Evolutionary conservation across 225 moss, liverwort and hornwort species (phyloP).

Genomic region (Marchantia paleacea): DNA sequence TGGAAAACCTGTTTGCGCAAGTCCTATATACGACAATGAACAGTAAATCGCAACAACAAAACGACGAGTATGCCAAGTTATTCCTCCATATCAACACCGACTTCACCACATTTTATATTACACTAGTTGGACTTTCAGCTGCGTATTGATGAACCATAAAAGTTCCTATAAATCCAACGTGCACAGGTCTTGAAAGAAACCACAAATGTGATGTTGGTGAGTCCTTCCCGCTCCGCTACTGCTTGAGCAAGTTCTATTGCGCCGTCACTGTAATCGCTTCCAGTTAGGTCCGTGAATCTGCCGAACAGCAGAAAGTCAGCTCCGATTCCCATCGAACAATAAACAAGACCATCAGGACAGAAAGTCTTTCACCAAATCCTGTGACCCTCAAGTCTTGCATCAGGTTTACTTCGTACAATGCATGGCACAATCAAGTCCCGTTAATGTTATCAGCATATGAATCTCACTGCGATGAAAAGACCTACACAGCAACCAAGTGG

Average conservation of each 20-base stretch:
- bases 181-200: conserved; percentile 37
- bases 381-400: neutral
- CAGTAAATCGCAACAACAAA: neutral
- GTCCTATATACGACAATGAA: too few relatives aligned
- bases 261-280: conserved; percentile 84
- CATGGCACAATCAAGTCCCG: neutral
- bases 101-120: neutral
- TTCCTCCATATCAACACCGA: neutral
- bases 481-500: neutral
- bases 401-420: neutral
- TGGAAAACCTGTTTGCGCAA: too few relatives aligned
- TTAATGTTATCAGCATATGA: neutral
- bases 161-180: neutral
- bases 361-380: too few relatives aligned
- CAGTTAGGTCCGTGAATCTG: conserved; percentile 86
- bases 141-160: neutral
- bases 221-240: conserved; percentile 64
- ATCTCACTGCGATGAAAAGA: neutral
- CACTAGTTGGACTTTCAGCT: neutral
- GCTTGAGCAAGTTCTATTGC: conserved; percentile 86
- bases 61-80: neutral
- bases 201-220: conserved; percentile 59
- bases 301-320: conserved; percentile 9
- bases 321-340: neutral
- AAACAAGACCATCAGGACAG: neutral